Percentiles rank a stretch among this genome's conserved stretches.
Evolutionary conservation across 345 rosid species (phyloP).

Genomic region (Moricandia moricandioides): DNA sequence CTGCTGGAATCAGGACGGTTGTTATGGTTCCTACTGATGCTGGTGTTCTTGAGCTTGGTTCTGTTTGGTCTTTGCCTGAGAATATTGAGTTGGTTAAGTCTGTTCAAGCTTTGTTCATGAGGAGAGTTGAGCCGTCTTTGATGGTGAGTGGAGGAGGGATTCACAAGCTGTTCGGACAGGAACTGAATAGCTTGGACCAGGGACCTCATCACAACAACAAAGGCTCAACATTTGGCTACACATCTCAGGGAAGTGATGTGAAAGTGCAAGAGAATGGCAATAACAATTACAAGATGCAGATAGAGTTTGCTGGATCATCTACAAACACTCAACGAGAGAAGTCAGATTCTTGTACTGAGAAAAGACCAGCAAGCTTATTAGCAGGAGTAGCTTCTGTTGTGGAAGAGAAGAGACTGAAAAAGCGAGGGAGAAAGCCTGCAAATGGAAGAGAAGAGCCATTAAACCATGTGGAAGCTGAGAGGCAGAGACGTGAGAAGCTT

Average conservation of each 20-base stretch:
- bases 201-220: neutral
- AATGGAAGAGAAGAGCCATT: conserved; percentile 99
- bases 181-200: conserved; percentile 41
- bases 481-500: conserved; percentile 92
- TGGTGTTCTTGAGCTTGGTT: conserved; percentile 95
- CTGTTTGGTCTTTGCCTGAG: conserved; percentile 75
- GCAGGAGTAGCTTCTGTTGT: conserved; percentile 7
- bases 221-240: neutral
- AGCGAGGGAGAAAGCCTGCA: conserved; percentile 95
- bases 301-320: neutral
- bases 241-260: neutral
- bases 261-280: neutral
- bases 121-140: conserved; percentile 19
- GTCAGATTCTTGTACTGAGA: conserved; percentile 69
- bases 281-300: too few species aligned
- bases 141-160: conserved; percentile 32
- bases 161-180: conserved; percentile 81
- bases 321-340: conserved; percentile 52
- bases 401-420: conserved; percentile 77
- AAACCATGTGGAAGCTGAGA: conserved; percentile 97
- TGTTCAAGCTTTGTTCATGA: conserved; percentile 52
- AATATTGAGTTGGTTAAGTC: conserved; percentile 56
- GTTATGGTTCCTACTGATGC: conserved; percentile 77
- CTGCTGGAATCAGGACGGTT: conserved; percentile 80
- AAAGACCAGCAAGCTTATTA: conserved; percentile 32